Conservation (phyloP, 2,329 filamentous ascomycete genomes). For the Exophiala calicioides region DNA sequence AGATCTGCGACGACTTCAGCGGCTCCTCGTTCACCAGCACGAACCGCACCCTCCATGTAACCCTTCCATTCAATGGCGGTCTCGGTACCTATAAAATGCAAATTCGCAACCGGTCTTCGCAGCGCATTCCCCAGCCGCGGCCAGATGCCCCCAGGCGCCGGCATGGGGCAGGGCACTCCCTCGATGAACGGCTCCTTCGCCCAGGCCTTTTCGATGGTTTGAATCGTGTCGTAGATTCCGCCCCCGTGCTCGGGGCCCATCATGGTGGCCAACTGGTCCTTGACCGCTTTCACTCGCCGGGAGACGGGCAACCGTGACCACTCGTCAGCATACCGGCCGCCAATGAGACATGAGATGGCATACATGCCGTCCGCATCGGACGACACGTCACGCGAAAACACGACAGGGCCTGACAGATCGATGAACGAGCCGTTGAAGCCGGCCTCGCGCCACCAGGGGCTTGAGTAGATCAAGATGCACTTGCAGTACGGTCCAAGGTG, state of each 20-base stretch:
- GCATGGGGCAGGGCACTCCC: constrained; percentile 37
- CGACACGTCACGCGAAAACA: constrained; percentile 48
- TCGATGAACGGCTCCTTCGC: constrained; percentile 39
- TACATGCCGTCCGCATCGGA: constrained; percentile 29
- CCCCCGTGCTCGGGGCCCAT: constrained; percentile 8
- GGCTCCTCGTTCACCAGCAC: constrained; percentile 53
- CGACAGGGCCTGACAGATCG: constrained; percentile 49
- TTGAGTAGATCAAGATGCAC: constrained; percentile 46
- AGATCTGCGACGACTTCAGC: constrained; percentile 43
- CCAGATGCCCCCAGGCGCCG: constrained; percentile 44
- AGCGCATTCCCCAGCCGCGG: constrained; percentile 38
- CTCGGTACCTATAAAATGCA: constrained; percentile 60
- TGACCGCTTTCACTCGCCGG: constrained; percentile 10
- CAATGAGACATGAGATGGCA: constrained; percentile 37
- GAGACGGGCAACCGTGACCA: constrained; percentile 17
- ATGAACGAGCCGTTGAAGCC: constrained; percentile 44
- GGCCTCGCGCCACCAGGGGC: constrained; percentile 46
- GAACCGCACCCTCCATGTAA: constrained; percentile 60
- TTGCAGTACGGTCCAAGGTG: constrained; percentile 54
- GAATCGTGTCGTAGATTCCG: constrained; percentile 8
- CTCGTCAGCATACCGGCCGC: constrained; percentile 6
- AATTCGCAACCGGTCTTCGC: constrained; percentile 38
- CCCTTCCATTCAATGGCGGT: constrained; percentile 56
- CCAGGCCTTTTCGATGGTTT: constrained; percentile 40
- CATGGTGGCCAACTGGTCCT: constrained; percentile 14